A percentile compares a stretch with the other conserved stretches of the same genome.
Evolutionary conservation across 2,329 filamentous ascomycete species (phyloP).

Genomic region (Neurospora crassa): DNA sequence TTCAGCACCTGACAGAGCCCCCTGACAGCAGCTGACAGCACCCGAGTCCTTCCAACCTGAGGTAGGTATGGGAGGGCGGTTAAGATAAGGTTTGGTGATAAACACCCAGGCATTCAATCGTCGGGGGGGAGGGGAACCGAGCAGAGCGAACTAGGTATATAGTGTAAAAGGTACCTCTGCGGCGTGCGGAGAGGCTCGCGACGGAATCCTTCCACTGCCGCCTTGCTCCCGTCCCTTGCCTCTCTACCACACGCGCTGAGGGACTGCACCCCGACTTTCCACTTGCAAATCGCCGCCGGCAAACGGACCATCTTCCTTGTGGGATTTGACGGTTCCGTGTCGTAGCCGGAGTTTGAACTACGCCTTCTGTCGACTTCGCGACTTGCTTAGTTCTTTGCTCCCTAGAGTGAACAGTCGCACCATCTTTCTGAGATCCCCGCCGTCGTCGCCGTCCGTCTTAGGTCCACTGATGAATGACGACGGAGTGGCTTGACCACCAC

Average conservation of each 20-base stretch:
- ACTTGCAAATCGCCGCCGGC: neutral
- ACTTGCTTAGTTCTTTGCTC: neutral
- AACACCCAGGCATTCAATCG: neutral
- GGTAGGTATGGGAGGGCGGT: neutral
- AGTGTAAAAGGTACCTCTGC: neutral
- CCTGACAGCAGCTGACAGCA: neutral
- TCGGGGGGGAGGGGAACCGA: neutral
- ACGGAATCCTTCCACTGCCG: neutral
- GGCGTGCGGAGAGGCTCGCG: neutral
- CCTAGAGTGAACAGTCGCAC: neutral
- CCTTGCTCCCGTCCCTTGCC: neutral
- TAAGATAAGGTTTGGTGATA: neutral
- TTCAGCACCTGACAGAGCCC: neutral
- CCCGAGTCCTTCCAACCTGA: neutral
- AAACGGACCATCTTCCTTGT: neutral
- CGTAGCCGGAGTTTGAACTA: neutral
- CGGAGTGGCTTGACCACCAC: neutral
- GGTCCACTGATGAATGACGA: neutral
- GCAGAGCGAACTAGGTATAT: neutral
- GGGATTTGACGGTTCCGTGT: neutral
- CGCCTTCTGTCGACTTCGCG: neutral
- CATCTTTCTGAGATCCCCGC: neutral
- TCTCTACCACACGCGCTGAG: neutral
- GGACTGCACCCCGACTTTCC: neutral
- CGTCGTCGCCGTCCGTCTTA: neutral